Conservation (phyloP, 306 rosid species). For the Acacia confusa region DNA sequence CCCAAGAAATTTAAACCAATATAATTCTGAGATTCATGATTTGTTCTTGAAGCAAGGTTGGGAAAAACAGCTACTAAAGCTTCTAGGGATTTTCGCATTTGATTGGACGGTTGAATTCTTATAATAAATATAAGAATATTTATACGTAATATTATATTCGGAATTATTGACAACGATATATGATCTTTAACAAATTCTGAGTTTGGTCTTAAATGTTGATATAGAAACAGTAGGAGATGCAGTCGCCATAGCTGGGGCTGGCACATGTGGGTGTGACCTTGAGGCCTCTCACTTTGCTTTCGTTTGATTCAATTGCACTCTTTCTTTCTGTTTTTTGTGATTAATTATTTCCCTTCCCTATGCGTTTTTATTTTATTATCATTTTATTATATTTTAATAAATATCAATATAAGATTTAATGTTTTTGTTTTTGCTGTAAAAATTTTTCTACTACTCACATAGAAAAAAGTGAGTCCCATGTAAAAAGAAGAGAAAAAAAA, state of each 20-base stretch:
- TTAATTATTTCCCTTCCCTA: conserved; percentile 35
- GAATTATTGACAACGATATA: conserved; percentile 42
- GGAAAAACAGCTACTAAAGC: conserved; percentile 60
- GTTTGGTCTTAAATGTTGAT: conserved; percentile 36
- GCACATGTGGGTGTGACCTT: conserved; percentile 58
- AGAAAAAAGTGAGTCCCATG: no score
- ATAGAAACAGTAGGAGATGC: conserved; percentile 54
- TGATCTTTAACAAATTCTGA: conserved; percentile 28
- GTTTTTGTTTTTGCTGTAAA: no score
- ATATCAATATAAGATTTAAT: no score
- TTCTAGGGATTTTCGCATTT: conserved; percentile 69
- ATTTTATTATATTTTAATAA: neutral
- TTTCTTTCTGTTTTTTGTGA: conserved; percentile 50
- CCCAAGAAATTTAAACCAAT: conserved; percentile 54
- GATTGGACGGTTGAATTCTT: conserved; percentile 60
- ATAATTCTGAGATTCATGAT: conserved; percentile 55
- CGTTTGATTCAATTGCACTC: conserved; percentile 49
- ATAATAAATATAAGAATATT: conserved; percentile 31
- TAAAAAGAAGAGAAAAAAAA: no score
- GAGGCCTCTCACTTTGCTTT: conserved; percentile 20
- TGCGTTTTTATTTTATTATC: neutral
- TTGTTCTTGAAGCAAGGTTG: conserved; percentile 64
- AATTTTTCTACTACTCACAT: no score
- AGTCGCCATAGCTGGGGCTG: conserved; percentile 62
- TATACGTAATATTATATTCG: conserved; percentile 16